phyloP scores from a whole-genome alignment of 2,329 filamentous ascomycete species.

The Colletotrichum sp. region DNA sequence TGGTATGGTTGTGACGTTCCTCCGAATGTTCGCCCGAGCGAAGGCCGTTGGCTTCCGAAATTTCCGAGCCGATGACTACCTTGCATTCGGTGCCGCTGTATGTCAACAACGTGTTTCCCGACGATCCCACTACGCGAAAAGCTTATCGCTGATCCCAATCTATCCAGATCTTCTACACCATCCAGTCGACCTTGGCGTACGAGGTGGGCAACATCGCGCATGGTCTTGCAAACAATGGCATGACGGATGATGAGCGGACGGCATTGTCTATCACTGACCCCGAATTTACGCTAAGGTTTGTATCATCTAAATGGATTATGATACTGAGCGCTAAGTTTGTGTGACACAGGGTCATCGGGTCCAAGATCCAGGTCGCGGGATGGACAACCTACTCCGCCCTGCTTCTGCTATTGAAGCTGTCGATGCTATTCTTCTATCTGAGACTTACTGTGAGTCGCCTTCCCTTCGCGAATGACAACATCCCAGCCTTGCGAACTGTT shows the following conservation, averaged over 20 bases:
- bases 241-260: constrained; percentile 55
- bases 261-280: constrained; percentile 45
- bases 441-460: constrained; percentile 47
- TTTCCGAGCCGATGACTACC: constrained; percentile 33
- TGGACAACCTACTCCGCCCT: constrained; percentile 61
- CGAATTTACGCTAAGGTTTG: constrained; percentile 48
- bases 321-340: fast-evolving
- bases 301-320: not conserved
- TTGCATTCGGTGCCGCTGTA: constrained; percentile 28
- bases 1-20: constrained; percentile 27
- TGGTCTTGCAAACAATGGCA: constrained; percentile 62
- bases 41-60: constrained; percentile 26
- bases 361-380: constrained; percentile 60
- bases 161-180: constrained; percentile 52
- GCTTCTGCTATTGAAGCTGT: constrained; percentile 61
- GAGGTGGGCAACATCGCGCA: constrained; percentile 51
- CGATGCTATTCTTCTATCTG: constrained; percentile 61
- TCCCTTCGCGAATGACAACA: not conserved
- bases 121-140: not conserved
- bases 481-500: no score
- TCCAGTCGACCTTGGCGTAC: constrained; percentile 56
- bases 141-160: not conserved
- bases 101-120: not conserved
- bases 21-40: constrained; percentile 34
- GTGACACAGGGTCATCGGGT: constrained; percentile 51